Conservation (phyloP, 2,329 filamentous ascomycete species). For the Laburnicola sp. region DNA sequence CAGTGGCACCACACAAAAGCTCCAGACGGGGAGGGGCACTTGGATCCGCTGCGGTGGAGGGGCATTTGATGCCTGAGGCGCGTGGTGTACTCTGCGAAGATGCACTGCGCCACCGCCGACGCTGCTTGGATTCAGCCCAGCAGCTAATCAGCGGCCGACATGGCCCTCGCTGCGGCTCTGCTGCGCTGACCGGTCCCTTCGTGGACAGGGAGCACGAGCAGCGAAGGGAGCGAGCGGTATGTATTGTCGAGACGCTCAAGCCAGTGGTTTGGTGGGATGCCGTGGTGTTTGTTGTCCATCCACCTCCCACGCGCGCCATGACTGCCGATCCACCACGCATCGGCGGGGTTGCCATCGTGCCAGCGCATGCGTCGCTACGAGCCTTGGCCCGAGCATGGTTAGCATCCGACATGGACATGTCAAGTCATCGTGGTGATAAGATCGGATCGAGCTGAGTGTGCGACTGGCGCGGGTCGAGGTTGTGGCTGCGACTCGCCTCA, state of each 20-base stretch:
- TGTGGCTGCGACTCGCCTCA: conserved; percentile 4
- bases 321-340: conserved; percentile 17
- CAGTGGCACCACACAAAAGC: conserved; percentile 4
- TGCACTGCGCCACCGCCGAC: conserved; percentile 42
- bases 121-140: conserved; percentile 10
- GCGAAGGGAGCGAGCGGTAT: conserved; percentile 2
- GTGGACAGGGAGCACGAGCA: conserved; percentile 19
- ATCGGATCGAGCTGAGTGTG: background rate
- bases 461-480: conserved; percentile 9
- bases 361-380: conserved; percentile 29
- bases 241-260: conserved; percentile 24
- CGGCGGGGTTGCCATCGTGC: conserved; percentile 13
- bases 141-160: conserved; percentile 11
- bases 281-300: conserved; percentile 20
- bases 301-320: conserved; percentile 17
- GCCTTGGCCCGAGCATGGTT: conserved; percentile 2
- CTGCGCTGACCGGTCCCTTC: conserved; percentile 35
- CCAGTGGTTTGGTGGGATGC: conserved; percentile 34
- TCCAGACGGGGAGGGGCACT: background rate
- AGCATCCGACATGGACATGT: background rate
- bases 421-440: background rate
- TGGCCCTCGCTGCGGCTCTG: conserved; percentile 38
- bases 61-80: conserved; percentile 32
- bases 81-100: conserved; percentile 9
- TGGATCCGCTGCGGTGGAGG: background rate